Evolutionary conservation across 78 protist genomes (phyloP).

Genomic region (Cavenderia fasciculata): DNA sequence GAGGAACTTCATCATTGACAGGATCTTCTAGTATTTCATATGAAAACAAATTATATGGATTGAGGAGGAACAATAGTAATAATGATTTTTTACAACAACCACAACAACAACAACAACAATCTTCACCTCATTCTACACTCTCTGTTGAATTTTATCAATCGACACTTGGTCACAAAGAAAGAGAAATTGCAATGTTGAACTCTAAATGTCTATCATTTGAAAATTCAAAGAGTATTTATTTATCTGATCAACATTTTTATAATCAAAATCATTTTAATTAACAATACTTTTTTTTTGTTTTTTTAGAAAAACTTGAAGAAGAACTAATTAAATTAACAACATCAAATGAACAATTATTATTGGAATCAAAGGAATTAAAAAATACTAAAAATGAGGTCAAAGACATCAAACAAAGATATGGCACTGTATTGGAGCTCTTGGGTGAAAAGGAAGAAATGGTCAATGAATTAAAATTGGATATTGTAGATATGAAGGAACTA

Average conservation of each 20-base stretch:
- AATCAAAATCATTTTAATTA: not conserved
- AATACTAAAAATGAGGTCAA: not conserved
- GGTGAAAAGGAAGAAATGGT: conserved; percentile 81
- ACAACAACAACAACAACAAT: conserved; percentile 29
- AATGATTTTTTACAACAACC: conserved; percentile 10
- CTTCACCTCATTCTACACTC: not conserved
- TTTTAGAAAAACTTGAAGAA: conserved; percentile 49
- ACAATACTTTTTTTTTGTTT: not conserved
- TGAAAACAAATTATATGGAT: not conserved
- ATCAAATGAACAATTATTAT: conserved; percentile 30
- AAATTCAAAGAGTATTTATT: conserved; percentile 3
- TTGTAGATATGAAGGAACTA: conserved; percentile 73
- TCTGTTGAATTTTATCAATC: conserved; percentile 31
- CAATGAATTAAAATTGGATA: conserved; percentile 64
- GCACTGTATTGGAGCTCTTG: conserved; percentile 52
- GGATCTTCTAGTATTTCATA: too few species aligned
- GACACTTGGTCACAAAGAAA: conserved; percentile 31
- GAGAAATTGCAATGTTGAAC: conserved; percentile 31
- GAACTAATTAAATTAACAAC: conserved; percentile 63
- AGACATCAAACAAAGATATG: conserved; percentile 42
- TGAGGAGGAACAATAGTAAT: conserved; percentile 15
- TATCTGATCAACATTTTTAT: too few species aligned
- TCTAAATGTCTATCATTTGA: conserved; percentile 21
- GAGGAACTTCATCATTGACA: not conserved
- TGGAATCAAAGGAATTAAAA: conserved; percentile 72